A percentile compares a stretch with the other conserved stretches of the same genome.
These are phyloP conservation scores for Colletotrichum camelliae DNA, from an alignment of 2,329 filamentous ascomycete genomes.

Conservation along the genomic window DNA sequence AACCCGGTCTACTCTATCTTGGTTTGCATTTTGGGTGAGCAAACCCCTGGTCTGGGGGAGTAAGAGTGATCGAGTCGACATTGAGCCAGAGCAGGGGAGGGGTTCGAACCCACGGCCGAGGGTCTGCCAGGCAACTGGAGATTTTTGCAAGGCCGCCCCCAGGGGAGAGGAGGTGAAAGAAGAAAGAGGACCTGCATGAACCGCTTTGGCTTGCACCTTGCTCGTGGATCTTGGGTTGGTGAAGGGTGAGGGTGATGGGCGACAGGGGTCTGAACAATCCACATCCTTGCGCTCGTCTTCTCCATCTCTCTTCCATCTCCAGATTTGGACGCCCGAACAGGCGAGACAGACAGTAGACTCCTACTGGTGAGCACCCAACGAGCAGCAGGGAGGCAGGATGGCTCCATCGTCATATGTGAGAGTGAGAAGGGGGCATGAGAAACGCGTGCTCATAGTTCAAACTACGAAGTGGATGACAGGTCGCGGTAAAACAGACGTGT, in stretches of 20 bases:
- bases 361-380: constrained; percentile 1
- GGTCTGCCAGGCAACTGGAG: constrained; percentile 15
- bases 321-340: constrained; percentile 4
- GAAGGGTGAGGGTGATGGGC: constrained; percentile 9
- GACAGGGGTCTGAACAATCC: constrained; percentile 7
- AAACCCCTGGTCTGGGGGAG: constrained; percentile 8
- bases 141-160: neutral
- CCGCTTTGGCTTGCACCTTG: constrained; percentile 7
- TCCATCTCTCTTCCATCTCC: neutral
- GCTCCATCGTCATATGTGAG: neutral
- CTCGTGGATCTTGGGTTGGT: constrained; percentile 11
- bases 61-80: neutral
- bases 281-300: neutral
- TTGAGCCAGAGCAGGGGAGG: neutral
- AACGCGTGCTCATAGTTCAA: neutral
- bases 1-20: constrained; percentile 16
- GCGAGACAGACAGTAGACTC: constrained; percentile 12
- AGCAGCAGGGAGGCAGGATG: constrained; percentile 18
- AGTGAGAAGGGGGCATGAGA: neutral
- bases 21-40: neutral
- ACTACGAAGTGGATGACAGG: neutral
- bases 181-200: constrained; percentile 26
- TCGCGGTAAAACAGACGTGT: neutral
- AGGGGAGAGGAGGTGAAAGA: neutral
- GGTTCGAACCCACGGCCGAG: constrained; percentile 10